Evolutionary conservation across 768 basidiomycete species (phyloP), one percentile per base, ranked within the genome.

Genomic region (Glaciozyma martinii): DNA sequence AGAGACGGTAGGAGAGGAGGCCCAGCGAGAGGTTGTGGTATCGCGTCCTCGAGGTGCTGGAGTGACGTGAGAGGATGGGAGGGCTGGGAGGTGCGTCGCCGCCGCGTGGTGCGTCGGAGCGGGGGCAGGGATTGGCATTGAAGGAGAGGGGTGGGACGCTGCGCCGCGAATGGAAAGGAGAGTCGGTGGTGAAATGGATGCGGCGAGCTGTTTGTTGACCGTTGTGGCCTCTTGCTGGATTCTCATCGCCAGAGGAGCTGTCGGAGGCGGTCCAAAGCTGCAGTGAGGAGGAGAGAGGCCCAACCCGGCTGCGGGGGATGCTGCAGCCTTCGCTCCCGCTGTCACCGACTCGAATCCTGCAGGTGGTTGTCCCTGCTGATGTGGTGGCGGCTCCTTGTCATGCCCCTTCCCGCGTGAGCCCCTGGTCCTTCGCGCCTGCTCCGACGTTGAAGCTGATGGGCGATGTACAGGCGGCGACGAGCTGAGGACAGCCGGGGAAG

Each of bases 11-110:
- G 61, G 64, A 9, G 49, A 53, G 12, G 60, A 40, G 6, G 61
- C 57, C 65, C 65, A 66, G 25, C 65, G 60, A 19, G 65, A 66
- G 44, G 56, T 59, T 29, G 25, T 18, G 12, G 56, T 54, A 32
- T 42, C 53, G 12, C 60, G 60, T 25, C 27, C 50, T 12, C 21
- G 46, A 47, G 46, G n/a, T n/a, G 46, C 46, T 47, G 46, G n/a
- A 10, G n/a, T 47, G 46, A n/a, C 21, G 8, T 47, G 55, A 16
- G 13, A 52, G 60, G 40, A 32, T 44, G 23, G 25, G 37, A 25
- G 32, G 37, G 37, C 10, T 7, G 37, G 3, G 7, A 40, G 37
- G 37, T 40, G 37, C 12, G 37, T 40, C 37, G 37, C 37, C 37
- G 37, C 37, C 10, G 37, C 10, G 37, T 40, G 37, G 12, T 40